A percentile compares a stretch with the other conserved stretches of the same genome.
These are phyloP conservation scores for Mortierella sp. DNA, from an alignment of 371 early-diverging fungal species.

Conservation along the genomic window DNA sequence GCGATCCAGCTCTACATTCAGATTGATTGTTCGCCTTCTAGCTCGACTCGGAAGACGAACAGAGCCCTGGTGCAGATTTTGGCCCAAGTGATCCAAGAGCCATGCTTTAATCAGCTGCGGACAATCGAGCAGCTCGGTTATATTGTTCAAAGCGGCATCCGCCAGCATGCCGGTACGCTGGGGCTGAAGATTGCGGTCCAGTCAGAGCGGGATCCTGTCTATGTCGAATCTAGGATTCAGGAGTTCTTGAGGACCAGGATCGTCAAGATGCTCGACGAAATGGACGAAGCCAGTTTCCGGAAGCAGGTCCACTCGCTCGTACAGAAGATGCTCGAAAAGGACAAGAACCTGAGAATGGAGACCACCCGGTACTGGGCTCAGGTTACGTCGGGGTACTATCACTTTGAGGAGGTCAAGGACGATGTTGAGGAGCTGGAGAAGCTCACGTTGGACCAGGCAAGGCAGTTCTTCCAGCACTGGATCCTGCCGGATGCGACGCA, in stretches of 20 bases:
- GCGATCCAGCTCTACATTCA: constrained; percentile 83
- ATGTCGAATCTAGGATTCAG: constrained; percentile 84
- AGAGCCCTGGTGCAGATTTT: constrained; percentile 73
- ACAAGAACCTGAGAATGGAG: constrained; percentile 86
- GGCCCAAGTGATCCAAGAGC: constrained; percentile 83
- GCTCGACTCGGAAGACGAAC: constrained; percentile 58
- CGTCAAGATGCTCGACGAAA: constrained; percentile 59
- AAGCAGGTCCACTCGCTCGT: constrained; percentile 79
- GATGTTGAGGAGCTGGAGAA: constrained; percentile 58
- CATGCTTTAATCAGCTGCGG: constrained; percentile 90
- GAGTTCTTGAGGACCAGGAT: constrained; percentile 65
- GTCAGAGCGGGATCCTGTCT: constrained; percentile 85
- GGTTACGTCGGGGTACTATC: constrained; percentile 80
- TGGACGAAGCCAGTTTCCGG: constrained; percentile 76
- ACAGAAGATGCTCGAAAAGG: constrained; percentile 80
- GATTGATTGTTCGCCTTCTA: constrained; percentile 27
- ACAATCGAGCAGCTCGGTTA: constrained; percentile 93
- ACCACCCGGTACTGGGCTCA: constrained; percentile 79
- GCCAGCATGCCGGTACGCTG: constrained; percentile 63
- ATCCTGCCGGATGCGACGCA: constrained; percentile 60
- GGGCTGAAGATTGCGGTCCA: constrained; percentile 84
- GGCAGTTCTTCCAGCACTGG: constrained; percentile 62
- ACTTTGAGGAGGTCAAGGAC: constrained; percentile 69
- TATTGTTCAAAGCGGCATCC: constrained; percentile 74
- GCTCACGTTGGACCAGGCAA: constrained; percentile 58